Percentiles rank a stretch among this genome's conserved stretches.
phyloP scores from a whole-genome alignment of 1,284 basidiomycete species.

The Malassezia sp. region DNA sequence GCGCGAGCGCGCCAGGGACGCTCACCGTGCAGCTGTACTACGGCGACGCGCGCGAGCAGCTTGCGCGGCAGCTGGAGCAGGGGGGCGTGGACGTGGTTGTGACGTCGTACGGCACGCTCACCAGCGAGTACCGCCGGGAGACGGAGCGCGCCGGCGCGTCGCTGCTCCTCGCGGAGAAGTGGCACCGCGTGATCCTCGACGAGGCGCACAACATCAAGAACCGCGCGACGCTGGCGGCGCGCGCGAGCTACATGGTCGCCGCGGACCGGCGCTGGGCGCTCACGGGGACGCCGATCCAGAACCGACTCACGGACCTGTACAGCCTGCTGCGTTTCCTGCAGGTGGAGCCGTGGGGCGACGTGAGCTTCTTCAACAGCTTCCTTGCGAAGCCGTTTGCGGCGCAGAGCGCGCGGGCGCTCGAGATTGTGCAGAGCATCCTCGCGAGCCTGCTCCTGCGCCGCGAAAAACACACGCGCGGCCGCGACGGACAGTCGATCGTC shows the following conservation, averaged over 20 bases:
- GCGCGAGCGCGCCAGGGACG: constrained; percentile 55
- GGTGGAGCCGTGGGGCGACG: constrained; percentile 67
- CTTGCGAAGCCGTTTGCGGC: constrained; percentile 42
- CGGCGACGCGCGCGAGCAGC: constrained; percentile 65
- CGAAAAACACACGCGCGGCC: constrained; percentile 82
- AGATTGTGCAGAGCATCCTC: constrained; percentile 42
- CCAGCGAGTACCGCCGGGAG: constrained; percentile 33
- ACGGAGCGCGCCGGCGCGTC: constrained; percentile 21
- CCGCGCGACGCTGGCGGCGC: constrained; percentile 73
- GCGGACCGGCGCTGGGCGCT: constrained; percentile 78
- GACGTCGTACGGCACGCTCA: constrained; percentile 65
- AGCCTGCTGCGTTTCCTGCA: constrained; percentile 56
- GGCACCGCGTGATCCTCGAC: constrained; percentile 51
- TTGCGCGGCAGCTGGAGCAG: constrained; percentile 56
- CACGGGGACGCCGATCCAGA: constrained; percentile 91
- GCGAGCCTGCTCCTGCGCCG: constrained; percentile 59
- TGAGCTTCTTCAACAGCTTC: constrained; percentile 43
- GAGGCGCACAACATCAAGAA: constrained; percentile 95
- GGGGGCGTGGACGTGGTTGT: constrained; percentile 60
- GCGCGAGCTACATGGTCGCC: constrained; percentile 72
- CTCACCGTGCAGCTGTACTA: constrained; percentile 57
- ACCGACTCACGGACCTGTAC: constrained; percentile 76
- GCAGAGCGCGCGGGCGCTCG: constrained; percentile 35
- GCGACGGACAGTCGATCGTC: constrained; percentile 75
- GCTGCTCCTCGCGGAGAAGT: constrained; percentile 35